Conservation (phyloP, 2,329 filamentous ascomycete genomes). For the Talaromyces sp. region DNA sequence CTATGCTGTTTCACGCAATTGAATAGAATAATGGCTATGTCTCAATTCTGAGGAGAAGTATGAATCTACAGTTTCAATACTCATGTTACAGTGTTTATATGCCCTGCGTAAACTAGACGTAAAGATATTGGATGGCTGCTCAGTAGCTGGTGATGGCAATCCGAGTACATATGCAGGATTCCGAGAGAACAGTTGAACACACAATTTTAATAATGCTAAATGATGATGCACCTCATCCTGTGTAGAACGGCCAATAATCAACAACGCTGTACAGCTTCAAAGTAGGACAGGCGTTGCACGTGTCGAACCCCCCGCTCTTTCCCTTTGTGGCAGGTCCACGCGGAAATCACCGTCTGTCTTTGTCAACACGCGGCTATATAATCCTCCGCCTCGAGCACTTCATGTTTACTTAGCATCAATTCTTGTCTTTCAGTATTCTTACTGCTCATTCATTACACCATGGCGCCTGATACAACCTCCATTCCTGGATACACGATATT, state of each 20-base stretch:
- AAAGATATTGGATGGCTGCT: neutral
- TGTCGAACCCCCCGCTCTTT: neutral
- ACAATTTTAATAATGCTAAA: too few relatives aligned
- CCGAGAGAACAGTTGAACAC: neutral
- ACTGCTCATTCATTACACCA: constrained; percentile 3
- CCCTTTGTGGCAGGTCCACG: constrained; percentile 11
- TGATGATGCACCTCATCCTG: too few relatives aligned
- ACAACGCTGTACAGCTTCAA: neutral
- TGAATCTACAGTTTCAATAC: too few relatives aligned
- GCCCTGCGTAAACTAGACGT: too few relatives aligned
- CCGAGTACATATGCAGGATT: neutral
- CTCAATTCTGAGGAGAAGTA: neutral
- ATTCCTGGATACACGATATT: constrained; percentile 16
- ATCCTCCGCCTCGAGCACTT: neutral
- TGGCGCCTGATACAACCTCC: constrained; percentile 15
- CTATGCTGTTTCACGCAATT: neutral
- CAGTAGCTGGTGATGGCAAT: neutral
- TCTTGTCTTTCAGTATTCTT: neutral
- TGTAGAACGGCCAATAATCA: neutral
- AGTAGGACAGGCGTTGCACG: neutral
- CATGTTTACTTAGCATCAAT: neutral
- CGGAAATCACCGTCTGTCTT: neutral
- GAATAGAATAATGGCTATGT: neutral
- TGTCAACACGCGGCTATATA: neutral
- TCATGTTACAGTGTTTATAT: too few relatives aligned